Evolutionary conservation across 495 filamentous ascomycete genomes (phyloP).

Genomic region (Entonaema liquescens): DNA sequence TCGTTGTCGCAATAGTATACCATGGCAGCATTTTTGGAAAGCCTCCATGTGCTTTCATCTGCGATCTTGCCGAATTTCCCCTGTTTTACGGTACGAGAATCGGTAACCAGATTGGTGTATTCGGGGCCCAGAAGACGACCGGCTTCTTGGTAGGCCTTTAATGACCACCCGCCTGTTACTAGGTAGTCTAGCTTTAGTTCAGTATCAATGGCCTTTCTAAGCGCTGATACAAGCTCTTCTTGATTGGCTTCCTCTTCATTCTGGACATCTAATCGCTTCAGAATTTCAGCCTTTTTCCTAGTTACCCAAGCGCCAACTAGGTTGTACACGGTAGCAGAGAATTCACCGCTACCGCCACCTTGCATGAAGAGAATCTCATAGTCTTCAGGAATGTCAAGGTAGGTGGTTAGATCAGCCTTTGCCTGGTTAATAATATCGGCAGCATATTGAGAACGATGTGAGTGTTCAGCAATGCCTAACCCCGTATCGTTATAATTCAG

Average conservation of each 20-base stretch:
- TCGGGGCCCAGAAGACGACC: slow-evolving; percentile 75
- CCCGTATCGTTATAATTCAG: slow-evolving; percentile 85
- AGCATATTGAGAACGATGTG: slow-evolving; percentile 84
- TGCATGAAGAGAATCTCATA: slow-evolving; percentile 87
- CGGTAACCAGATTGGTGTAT: slow-evolving; percentile 79
- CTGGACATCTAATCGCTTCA: slow-evolving; percentile 46
- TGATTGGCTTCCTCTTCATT: slow-evolving; percentile 63
- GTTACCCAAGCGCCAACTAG: slow-evolving; percentile 84
- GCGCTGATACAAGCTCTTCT: slow-evolving; percentile 65
- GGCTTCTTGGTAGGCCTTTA: slow-evolving; percentile 91
- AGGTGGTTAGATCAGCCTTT: slow-evolving; percentile 69
- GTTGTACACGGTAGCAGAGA: slow-evolving; percentile 83
- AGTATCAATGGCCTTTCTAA: slow-evolving; percentile 69
- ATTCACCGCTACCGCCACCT: slow-evolving; percentile 82
- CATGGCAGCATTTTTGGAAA: slow-evolving; percentile 77
- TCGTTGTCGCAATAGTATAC: slow-evolving; percentile 98
- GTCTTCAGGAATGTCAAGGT: slow-evolving; percentile 77
- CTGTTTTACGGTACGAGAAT: slow-evolving; percentile 72
- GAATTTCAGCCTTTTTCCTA: slow-evolving; percentile 57
- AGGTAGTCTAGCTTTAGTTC: slow-evolving; percentile 86
- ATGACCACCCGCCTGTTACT: slow-evolving; percentile 91
- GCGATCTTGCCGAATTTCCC: slow-evolving; percentile 93
- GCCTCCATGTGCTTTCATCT: slow-evolving; percentile 75
- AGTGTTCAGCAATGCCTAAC: slow-evolving; percentile 84
- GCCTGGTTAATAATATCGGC: slow-evolving; percentile 71